Evolutionary conservation across 176 grass and related monocot species (phyloP).

Genomic region (Oryza glumipatula): DNA sequence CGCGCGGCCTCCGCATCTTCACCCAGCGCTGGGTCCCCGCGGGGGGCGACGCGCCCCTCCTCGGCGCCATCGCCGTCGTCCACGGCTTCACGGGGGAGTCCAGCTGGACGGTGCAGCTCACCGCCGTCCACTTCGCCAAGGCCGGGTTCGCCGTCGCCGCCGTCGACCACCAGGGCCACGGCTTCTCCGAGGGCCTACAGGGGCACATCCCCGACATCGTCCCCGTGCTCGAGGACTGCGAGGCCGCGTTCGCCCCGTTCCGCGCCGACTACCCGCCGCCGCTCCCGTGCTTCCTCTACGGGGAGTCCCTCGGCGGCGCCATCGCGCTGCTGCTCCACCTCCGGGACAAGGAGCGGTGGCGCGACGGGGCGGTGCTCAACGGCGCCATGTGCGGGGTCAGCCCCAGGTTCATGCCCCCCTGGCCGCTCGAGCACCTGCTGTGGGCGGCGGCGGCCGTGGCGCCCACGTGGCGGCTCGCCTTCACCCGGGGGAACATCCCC

Average conservation of each 20-base stretch:
- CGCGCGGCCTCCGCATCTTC: slow-evolving; percentile 67
- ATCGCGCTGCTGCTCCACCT: slow-evolving; percentile 81
- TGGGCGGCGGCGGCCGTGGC: slow-evolving; percentile 50
- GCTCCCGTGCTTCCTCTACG: slow-evolving; percentile 83
- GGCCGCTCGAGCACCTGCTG: slow-evolving; percentile 82
- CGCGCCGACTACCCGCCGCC: slow-evolving; percentile 69
- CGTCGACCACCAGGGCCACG: slow-evolving; percentile 90
- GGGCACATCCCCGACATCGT: slow-evolving; percentile 71
- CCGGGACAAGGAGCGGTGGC: slow-evolving; percentile 43
- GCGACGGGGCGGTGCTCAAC: slow-evolving; percentile 77
- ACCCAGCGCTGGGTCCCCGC: slow-evolving; percentile 74
- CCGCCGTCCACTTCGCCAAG: slow-evolving; percentile 74
- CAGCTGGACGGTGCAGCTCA: slow-evolving; percentile 71
- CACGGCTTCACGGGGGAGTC: slow-evolving; percentile 89
- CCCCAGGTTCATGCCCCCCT: slow-evolving; percentile 78
- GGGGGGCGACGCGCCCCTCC: slow-evolving; percentile 16
- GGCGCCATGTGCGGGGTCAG: slow-evolving; percentile 92
- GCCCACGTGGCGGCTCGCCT: slow-evolving; percentile 77
- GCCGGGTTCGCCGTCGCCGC: slow-evolving; percentile 77
- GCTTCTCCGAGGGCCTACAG: slow-evolving; percentile 74
- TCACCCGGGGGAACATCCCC: slow-evolving; percentile 71
- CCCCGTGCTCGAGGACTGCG: slow-evolving; percentile 80
- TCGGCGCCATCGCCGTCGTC: slow-evolving; percentile 62
- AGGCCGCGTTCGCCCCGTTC: slow-evolving; percentile 75
- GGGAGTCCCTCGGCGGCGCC: slow-evolving; percentile 87